Conservation (phyloP, 495 filamentous ascomycete species). For the Cercophora samala region DNA sequence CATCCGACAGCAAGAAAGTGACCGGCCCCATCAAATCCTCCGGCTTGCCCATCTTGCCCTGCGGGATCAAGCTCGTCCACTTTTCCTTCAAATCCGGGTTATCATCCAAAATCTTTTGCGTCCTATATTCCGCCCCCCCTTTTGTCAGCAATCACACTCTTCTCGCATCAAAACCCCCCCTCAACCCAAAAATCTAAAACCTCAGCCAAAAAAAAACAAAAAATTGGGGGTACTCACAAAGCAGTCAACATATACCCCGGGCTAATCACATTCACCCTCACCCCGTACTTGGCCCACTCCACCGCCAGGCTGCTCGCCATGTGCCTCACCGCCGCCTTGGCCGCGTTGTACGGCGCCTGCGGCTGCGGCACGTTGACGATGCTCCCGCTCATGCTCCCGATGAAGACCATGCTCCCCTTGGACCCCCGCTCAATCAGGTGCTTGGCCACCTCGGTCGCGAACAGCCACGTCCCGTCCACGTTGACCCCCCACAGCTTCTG, state of each 20-base stretch:
- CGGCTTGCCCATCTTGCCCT: conserved; percentile 87
- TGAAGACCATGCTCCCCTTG: conserved; percentile 86
- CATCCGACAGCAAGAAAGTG: conserved; percentile 84
- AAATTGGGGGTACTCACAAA: conserved; percentile 58
- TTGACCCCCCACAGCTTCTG: conserved; percentile 93
- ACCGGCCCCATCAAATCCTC: conserved; percentile 93
- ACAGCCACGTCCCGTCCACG: conserved; percentile 90
- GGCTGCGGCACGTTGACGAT: conserved; percentile 95
- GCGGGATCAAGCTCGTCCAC: conserved; percentile 88
- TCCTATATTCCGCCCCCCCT: conserved; percentile 47
- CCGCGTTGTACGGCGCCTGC: conserved; percentile 85
- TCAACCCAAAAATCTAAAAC: too few relatives aligned
- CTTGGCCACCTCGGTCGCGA: conserved; percentile 77
- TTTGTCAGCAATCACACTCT: not conserved
- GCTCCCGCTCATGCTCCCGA: conserved; percentile 91
- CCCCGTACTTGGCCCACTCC: conserved; percentile 81
- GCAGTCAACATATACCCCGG: conserved; percentile 95
- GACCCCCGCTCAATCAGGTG: conserved; percentile 81
- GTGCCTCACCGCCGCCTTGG: conserved; percentile 86
- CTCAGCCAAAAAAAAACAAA: not conserved
- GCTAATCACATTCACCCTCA: conserved; percentile 87
- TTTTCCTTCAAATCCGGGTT: conserved; percentile 81
- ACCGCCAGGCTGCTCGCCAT: conserved; percentile 76
- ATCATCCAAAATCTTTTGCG: conserved; percentile 89
- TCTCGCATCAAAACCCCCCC: not conserved